Evolutionary conservation across 2,329 filamentous ascomycete species (phyloP), one percentile per base, ranked within the genome.

Genomic region (Aplosporella prunicola): DNA sequence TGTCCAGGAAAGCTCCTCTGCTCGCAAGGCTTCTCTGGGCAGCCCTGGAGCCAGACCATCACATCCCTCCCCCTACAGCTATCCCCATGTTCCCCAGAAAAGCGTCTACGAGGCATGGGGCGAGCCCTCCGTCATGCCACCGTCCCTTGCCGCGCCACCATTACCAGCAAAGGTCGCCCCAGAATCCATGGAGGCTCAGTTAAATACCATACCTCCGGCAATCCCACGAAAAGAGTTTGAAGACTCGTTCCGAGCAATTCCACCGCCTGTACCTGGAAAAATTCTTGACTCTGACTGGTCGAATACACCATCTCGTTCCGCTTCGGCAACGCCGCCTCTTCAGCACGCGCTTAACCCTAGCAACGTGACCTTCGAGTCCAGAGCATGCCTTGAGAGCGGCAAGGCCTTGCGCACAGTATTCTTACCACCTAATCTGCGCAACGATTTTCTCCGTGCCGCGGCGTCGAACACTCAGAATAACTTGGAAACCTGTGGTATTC

Each of bases 401-500:
- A 76, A 79, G 5, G 83, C 88, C 0, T 74, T 98, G 5, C 80
- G 91, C 22, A 85, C 88, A 0, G 69, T 98, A 22, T 94, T 96
- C 55, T 70, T 98, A 1, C 89, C 91, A 0, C 73, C 76, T 1
- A 71, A 74, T 9, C 71, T 98, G 1, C 83, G 87, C 18, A 62
- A 69, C 2, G 67, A 71, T 5, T 98, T 98, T 56, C 69, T 96
- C 13, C 62, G 73, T 3, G 65, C 87, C 20, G 89, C 88, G 0
- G 63, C 73, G 0, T 61, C 74, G 13, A 96, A 98, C 56, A 98
- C 91, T 0, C 65, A 66, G 20, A 69, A 70, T 3, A 93, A 93
- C 23, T 71, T 96, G 13, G 91, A 98, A 63, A 96, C 91, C 48
- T 96, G 91, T 55, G 91, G 89, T 23, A 89, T 98, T 47, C 72